These are phyloP conservation scores for Botryotinia globosa DNA, from an alignment of 2,329 filamentous ascomycete genomes.

Conservation along the genomic window DNA sequence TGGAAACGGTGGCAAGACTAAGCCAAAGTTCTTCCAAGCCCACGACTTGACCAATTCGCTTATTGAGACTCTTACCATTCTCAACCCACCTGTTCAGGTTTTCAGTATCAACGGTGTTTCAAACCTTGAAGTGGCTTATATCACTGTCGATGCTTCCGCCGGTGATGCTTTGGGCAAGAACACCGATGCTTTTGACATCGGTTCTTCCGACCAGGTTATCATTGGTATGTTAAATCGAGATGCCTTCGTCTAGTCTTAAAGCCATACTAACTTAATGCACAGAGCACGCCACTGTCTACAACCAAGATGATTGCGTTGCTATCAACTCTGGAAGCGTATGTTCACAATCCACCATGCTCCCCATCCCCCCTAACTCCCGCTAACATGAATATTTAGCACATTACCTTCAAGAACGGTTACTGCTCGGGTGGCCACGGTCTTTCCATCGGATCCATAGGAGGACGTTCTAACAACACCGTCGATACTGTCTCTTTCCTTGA, in stretches of 20 bases:
- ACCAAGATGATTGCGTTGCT: not conserved
- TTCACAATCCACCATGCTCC: not conserved
- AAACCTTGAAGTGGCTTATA: not conserved
- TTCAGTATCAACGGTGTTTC: not conserved
- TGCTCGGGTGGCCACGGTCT: not conserved
- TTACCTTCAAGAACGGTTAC: not conserved
- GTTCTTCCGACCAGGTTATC: not conserved
- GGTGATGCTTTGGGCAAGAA: not conserved
- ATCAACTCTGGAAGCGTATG: not conserved
- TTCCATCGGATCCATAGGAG: not conserved
- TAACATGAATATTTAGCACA: not conserved
- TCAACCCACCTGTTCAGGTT: not conserved
- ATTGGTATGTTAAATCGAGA: not conserved
- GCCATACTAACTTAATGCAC: not conserved
- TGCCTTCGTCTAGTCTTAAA: not conserved
- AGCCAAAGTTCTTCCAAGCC: not conserved
- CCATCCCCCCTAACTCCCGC: not conserved
- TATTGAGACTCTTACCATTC: not conserved
- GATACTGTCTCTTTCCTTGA: not conserved
- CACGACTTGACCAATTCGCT: not conserved
- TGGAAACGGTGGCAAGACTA: not conserved
- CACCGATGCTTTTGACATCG: not conserved
- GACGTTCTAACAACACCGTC: not conserved
- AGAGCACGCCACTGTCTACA: not conserved
- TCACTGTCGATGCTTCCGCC: not conserved